Conservation (phyloP, 805 yeast genomes). For the Candida alai region DNA sequence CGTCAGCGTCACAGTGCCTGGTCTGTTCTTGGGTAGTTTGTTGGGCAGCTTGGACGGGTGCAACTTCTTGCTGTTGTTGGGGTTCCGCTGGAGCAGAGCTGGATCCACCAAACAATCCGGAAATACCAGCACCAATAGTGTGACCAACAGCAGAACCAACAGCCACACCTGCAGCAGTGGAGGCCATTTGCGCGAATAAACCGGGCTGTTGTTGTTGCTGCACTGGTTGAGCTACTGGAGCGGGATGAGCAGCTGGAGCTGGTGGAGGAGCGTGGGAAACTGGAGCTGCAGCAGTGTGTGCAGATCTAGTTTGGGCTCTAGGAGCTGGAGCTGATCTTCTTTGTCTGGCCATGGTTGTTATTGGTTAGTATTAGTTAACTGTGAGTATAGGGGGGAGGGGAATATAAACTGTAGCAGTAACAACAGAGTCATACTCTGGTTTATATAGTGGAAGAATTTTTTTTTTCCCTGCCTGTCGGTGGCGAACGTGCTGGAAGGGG, state of each 20-base stretch:
- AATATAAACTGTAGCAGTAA: neutral
- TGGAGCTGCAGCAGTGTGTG: slow-evolving; percentile 73
- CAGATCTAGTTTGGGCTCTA: slow-evolving; percentile 58
- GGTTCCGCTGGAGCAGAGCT: slow-evolving; percentile 51
- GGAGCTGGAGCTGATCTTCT: slow-evolving; percentile 50
- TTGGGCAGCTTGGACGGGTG: slow-evolving; percentile 22
- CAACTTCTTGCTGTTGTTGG: slow-evolving; percentile 40
- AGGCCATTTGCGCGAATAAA: slow-evolving; percentile 93
- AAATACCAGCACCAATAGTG: slow-evolving; percentile 91
- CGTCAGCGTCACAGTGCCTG: slow-evolving; percentile 82
- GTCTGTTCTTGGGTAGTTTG: slow-evolving; percentile 43
- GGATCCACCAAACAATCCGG: slow-evolving; percentile 84
- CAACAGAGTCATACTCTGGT: no score
- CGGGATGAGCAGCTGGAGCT: slow-evolving; percentile 46
- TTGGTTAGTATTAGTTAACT: neutral
- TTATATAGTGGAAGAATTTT: slow-evolving; percentile 2
- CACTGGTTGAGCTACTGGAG: slow-evolving; percentile 45
- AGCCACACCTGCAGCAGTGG: slow-evolving; percentile 99
- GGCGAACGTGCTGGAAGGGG: slow-evolving; percentile 8
- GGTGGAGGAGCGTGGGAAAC: slow-evolving; percentile 16
- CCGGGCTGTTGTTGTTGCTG: slow-evolving; percentile 65
- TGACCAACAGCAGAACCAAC: slow-evolving; percentile 98
- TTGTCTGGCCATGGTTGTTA: slow-evolving; percentile 45
- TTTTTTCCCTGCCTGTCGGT: no score
- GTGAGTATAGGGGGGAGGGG: neutral